Evolutionary conservation across 257 asterid species (phyloP).

Genomic region (Scutellaria galericulata): DNA sequence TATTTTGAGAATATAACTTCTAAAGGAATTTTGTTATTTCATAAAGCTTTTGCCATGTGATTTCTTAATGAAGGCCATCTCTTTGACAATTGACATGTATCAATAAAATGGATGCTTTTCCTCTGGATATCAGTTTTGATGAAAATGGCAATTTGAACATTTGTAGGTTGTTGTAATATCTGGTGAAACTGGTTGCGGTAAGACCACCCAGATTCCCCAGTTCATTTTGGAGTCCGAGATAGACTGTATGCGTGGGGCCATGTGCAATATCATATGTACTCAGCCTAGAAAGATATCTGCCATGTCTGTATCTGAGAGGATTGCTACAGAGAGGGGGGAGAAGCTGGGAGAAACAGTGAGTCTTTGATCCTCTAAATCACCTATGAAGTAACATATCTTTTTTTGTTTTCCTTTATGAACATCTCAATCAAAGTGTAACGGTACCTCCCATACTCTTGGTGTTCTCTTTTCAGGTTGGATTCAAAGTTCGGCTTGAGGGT

Average conservation of each 20-base stretch:
- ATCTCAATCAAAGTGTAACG: not conserved
- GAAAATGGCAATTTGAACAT: conserved; percentile 32
- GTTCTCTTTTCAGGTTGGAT: conserved; percentile 74
- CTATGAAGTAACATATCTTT: conserved; percentile 9
- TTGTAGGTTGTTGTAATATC: conserved; percentile 86
- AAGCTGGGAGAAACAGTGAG: conserved; percentile 91
- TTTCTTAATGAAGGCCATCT: conserved; percentile 2
- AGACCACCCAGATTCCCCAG: conserved; percentile 97
- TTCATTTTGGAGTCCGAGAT: conserved; percentile 87
- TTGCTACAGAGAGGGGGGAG: conserved; percentile 96
- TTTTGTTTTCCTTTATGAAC: conserved; percentile 6
- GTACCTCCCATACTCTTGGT: conserved; percentile 28
- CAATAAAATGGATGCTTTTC: not conserved
- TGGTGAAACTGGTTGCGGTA: conserved; percentile 99
- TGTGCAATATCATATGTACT: conserved; percentile 85
- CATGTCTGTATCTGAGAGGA: conserved; percentile 92
- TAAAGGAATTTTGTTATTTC: not conserved
- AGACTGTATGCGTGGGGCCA: conserved; percentile 66
- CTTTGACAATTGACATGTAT: conserved; percentile 3
- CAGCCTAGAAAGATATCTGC: conserved; percentile 97
- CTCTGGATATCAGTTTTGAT: conserved; percentile 4
- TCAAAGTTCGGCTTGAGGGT: conserved; percentile 95
- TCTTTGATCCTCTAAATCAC: conserved; percentile 26
- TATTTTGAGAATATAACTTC: no score
- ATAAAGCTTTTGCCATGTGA: not conserved